Percentiles rank a stretch among this genome's conserved stretches.
Conservation (phyloP, 306 rosid genomes). For the Medicago lupulina region DNA sequence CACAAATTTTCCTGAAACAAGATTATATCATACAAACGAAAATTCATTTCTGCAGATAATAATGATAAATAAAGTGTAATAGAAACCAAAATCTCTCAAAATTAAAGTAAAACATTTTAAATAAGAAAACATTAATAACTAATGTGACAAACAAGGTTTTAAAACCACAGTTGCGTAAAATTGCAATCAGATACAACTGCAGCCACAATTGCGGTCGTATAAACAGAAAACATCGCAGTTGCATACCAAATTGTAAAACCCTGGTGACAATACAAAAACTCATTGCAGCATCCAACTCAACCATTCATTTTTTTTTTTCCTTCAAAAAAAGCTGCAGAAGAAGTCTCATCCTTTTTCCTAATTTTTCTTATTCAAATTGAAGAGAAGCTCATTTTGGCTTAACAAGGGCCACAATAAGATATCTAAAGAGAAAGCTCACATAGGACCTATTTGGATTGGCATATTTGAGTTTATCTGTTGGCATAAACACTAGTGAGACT, state of each 20-base stretch:
- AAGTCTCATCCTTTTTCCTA: too few species aligned
- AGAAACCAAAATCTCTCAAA: background rate
- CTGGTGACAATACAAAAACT: background rate
- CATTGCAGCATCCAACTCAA: slow-evolving; percentile 14
- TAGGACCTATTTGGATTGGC: too few species aligned
- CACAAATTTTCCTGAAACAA: slow-evolving; percentile 57
- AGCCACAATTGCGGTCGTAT: background rate
- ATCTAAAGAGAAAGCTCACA: background rate
- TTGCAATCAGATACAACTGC: background rate
- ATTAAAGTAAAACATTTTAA: background rate
- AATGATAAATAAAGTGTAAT: too few species aligned
- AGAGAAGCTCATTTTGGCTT: too few species aligned
- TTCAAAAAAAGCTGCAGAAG: too few species aligned
- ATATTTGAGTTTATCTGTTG: too few species aligned
- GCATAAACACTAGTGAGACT: too few species aligned
- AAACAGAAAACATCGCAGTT: background rate
- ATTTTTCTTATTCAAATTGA: too few species aligned
- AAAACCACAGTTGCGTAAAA: background rate
- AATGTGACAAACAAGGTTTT: background rate
- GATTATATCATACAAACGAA: slow-evolving; percentile 3
- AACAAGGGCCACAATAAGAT: too few species aligned
- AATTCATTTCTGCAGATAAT: slow-evolving; percentile 5
- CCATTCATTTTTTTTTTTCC: too few species aligned
- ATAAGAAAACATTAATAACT: slow-evolving; percentile 7
- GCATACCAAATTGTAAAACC: background rate